phyloP scores from a whole-genome alignment of 108 stramenopile genomes.

The Hondaea fermentalgiana region DNA sequence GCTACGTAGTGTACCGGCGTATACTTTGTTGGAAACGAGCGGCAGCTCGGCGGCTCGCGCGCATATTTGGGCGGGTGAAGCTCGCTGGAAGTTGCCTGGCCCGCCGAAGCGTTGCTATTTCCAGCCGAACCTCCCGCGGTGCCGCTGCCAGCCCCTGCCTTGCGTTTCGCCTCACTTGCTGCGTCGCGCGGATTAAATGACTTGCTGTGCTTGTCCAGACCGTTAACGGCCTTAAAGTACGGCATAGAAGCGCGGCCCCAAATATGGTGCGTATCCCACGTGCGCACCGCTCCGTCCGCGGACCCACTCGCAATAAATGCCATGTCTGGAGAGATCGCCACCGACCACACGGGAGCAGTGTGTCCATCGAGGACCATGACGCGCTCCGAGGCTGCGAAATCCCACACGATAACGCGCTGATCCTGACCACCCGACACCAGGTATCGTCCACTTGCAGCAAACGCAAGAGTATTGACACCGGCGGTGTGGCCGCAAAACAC shows the following conservation, averaged over 20 bases:
- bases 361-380: not conserved
- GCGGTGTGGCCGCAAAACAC: slow-evolving; percentile 59
- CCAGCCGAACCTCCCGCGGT: not conserved
- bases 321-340: not conserved
- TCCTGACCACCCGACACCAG: slow-evolving; percentile 8
- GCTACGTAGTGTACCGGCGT: not conserved
- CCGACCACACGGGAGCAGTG: not conserved
- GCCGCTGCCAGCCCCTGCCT: too few relatives aligned
- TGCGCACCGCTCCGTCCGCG: not conserved
- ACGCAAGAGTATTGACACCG: not conserved
- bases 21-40: not conserved
- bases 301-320: not conserved
- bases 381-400: not conserved
- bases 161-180: not conserved
- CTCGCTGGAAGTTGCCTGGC: not conserved
- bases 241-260: not conserved
- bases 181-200: not conserved
- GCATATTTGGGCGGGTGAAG: not conserved
- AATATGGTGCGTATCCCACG: not conserved
- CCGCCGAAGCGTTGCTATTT: not conserved
- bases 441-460: not conserved
- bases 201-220: not conserved
- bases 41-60: not conserved
- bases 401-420: not conserved
- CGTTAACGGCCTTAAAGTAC: not conserved